Evolutionary conservation across 2,329 filamentous ascomycete genomes (phyloP).

Genomic region (Aspergillus pseudoterreus): DNA sequence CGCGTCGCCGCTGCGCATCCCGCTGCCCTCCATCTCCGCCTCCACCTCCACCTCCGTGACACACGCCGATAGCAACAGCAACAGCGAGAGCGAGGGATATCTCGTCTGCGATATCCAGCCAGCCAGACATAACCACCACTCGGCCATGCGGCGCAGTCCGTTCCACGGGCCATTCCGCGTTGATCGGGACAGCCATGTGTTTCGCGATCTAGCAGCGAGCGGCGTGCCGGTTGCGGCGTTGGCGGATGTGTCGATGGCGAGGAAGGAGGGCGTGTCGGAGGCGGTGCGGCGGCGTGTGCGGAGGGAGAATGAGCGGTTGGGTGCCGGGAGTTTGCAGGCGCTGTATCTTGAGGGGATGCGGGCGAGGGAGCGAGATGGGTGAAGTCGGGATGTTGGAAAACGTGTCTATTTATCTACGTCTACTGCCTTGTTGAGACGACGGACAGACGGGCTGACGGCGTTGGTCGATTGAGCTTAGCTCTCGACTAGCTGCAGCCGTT

Average conservation of each 20-base stretch:
- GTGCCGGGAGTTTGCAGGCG: slow-evolving; percentile 22
- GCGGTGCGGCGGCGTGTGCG: slow-evolving; percentile 17
- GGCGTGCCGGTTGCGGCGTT: slow-evolving; percentile 25
- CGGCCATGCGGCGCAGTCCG: slow-evolving; percentile 27
- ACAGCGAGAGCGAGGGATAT: neutral
- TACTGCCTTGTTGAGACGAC: slow-evolving; percentile 1
- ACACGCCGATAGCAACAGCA: neutral
- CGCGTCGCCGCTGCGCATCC: slow-evolving; percentile 29
- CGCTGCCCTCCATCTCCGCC: slow-evolving; percentile 11
- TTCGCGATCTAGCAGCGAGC: slow-evolving; percentile 27
- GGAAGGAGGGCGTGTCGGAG: slow-evolving; percentile 18
- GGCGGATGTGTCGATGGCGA: slow-evolving; percentile 29
- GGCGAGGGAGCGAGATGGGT: slow-evolving; percentile 1
- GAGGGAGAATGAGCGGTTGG: slow-evolving; percentile 19
- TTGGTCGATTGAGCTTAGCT: neutral
- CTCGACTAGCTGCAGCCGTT: no score
- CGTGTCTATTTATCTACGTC: neutral
- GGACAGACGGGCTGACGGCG: neutral
- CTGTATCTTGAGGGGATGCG: neutral
- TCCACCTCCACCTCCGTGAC: neutral
- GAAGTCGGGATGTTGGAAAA: neutral
- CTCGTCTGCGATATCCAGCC: slow-evolving; percentile 25
- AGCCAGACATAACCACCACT: slow-evolving; percentile 28
- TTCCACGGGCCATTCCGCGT: slow-evolving; percentile 27
- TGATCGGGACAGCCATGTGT: slow-evolving; percentile 19